These are phyloP conservation scores for Wickerhamomyces silvicola DNA, from an alignment of 805 yeast genomes.

Conservation along the genomic window DNA sequence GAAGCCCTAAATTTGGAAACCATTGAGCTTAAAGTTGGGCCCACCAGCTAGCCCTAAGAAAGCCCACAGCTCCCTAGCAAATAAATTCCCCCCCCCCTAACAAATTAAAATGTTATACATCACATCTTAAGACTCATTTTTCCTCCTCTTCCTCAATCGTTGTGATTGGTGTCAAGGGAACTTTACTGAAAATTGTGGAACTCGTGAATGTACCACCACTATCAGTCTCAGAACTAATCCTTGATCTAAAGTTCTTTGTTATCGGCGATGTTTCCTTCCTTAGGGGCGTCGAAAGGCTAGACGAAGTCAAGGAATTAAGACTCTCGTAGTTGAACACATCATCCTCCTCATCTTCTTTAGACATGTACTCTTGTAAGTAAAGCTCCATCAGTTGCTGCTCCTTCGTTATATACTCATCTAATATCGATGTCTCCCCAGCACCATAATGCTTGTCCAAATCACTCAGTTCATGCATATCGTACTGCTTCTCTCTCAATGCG, in stretches of 20 bases:
- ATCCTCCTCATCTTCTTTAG: slow-evolving; percentile 16
- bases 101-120: background rate
- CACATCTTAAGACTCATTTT: slow-evolving; percentile 4
- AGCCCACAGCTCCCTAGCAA: slow-evolving; percentile 2
- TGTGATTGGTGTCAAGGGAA: slow-evolving; percentile 14
- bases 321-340: slow-evolving; percentile 13
- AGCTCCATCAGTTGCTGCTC: slow-evolving; percentile 1
- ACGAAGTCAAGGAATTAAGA: slow-evolving; percentile 8
- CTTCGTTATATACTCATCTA: slow-evolving; percentile 5
- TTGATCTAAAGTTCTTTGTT: slow-evolving; percentile 15
- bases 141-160: slow-evolving; percentile 18
- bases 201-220: background rate
- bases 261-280: slow-evolving; percentile 15
- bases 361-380: background rate
- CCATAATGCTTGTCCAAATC: background rate
- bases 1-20: no score
- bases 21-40: no score
- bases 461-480: no score
- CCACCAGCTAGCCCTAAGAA: no score
- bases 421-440: slow-evolving; percentile 4
- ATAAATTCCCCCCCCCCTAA: slow-evolving; percentile 1
- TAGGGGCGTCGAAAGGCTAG: slow-evolving; percentile 6
- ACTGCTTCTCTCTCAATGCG: background rate
- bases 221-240: slow-evolving; percentile 7
- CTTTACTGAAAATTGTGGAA: no score